These are phyloP conservation scores for Cnidoscolus chayamansa DNA, from an alignment of 441 rosid genomes.

Conservation along the genomic window DNA sequence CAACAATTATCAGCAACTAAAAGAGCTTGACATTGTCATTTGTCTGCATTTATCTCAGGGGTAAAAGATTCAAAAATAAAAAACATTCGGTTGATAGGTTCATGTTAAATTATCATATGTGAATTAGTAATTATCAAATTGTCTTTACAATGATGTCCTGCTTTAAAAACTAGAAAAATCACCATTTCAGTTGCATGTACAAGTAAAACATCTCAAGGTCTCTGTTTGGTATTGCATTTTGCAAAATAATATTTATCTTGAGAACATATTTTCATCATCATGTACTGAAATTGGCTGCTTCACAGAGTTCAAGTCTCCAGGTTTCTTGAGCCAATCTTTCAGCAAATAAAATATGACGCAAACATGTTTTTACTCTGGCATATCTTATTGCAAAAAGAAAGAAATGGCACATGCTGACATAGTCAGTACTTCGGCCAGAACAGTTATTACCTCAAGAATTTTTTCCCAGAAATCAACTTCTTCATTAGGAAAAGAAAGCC, in stretches of 20 bases:
- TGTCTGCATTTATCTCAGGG: too few species aligned
- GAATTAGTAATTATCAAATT: too few species aligned
- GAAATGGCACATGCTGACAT: background rate
- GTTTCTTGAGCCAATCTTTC: background rate
- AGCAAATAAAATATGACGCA: background rate
- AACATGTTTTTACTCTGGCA: background rate
- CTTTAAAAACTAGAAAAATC: too few species aligned
- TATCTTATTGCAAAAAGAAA: background rate
- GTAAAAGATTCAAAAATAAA: too few species aligned
- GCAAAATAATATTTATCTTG: background rate
- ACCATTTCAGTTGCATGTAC: background rate
- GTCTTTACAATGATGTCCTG: too few species aligned
- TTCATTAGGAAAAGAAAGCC: conserved; percentile 65
- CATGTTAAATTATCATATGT: too few species aligned
- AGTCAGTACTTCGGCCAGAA: background rate
- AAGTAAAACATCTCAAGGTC: too few species aligned
- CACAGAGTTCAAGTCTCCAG: background rate
- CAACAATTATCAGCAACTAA: background rate
- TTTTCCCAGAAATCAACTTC: conserved; percentile 75
- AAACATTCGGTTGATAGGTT: too few species aligned
- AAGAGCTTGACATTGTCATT: background rate
- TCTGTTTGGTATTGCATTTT: too few species aligned
- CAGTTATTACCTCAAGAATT: conserved; percentile 67
- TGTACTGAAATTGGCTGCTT: background rate
- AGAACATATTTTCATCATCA: background rate